Evolutionary conservation across 805 yeast species (phyloP).

Genomic region (Suhomyces prunicola): DNA sequence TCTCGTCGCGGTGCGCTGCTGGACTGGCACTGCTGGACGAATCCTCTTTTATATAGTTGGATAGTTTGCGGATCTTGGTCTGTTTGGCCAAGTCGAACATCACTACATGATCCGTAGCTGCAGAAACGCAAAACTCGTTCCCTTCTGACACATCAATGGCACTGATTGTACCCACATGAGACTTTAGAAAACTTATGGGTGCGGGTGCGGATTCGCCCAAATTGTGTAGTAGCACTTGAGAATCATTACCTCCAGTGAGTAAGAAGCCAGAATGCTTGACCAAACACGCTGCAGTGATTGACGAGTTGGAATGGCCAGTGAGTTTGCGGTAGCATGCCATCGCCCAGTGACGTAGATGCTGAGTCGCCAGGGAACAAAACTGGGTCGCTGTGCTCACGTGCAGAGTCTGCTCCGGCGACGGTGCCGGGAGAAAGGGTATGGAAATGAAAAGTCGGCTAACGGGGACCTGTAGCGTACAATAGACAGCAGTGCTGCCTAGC

Average conservation of each 20-base stretch:
- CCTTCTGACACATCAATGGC: slow-evolving; percentile 12
- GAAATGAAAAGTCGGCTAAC: neutral
- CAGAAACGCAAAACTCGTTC: slow-evolving; percentile 10
- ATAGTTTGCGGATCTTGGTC: slow-evolving; percentile 6
- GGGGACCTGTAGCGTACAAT: neutral
- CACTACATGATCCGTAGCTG: slow-evolving; percentile 14
- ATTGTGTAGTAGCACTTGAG: slow-evolving; percentile 14
- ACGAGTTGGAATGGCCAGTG: slow-evolving; percentile 11
- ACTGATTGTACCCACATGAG: slow-evolving; percentile 17
- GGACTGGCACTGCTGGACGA: neutral
- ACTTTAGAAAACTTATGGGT: slow-evolving; percentile 12
- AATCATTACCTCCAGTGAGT: slow-evolving; percentile 22
- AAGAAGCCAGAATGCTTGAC: slow-evolving; percentile 14
- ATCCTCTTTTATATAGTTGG: neutral
- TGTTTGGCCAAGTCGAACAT: slow-evolving; percentile 21
- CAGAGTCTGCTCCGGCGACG: neutral
- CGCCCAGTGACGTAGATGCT: neutral
- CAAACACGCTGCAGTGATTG: slow-evolving; percentile 15
- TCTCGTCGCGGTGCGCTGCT: slow-evolving; percentile 9
- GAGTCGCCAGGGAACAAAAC: neutral
- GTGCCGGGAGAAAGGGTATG: neutral
- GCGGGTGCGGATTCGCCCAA: neutral
- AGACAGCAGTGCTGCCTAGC: neutral
- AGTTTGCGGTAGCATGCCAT: neutral
- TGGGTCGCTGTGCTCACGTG: neutral